Evolutionary conservation across 2,329 filamentous ascomycete genomes (phyloP).

Genomic region (Capronia americana): DNA sequence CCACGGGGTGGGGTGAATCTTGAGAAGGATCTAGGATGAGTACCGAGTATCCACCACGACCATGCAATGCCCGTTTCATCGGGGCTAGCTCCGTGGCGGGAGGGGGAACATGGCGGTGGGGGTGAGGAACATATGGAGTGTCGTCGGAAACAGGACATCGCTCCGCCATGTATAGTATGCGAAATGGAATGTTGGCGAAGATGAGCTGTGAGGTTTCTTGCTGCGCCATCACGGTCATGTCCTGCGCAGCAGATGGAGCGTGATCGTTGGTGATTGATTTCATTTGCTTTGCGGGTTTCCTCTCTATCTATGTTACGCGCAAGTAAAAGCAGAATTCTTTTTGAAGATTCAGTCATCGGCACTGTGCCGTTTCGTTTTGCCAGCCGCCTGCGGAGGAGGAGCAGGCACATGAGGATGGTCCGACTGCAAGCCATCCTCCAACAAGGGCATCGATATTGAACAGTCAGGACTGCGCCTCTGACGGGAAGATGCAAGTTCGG

Average conservation of each 20-base stretch:
- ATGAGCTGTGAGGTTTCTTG: no score
- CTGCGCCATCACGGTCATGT: no score
- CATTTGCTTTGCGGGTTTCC: slow-evolving; percentile 6
- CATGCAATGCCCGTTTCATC: no score
- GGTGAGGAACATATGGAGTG: no score
- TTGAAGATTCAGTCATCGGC: not conserved
- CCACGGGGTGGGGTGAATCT: no score
- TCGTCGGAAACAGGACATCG: no score
- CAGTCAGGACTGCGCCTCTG: not conserved
- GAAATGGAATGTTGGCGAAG: not conserved
- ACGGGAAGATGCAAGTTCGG: not conserved
- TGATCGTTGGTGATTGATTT: not conserved
- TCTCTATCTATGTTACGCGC: slow-evolving; percentile 19
- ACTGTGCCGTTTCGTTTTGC: not conserved
- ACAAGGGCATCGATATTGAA: not conserved
- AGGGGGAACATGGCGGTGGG: no score
- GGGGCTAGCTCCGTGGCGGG: no score
- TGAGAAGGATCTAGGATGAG: no score
- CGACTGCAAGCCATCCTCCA: not conserved
- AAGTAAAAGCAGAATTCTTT: slow-evolving; percentile 16
- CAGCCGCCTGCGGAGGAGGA: not conserved
- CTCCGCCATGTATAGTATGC: no score
- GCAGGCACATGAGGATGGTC: not conserved
- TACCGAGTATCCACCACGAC: no score
- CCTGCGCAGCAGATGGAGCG: not conserved